Evolutionary conservation across 2,329 filamentous ascomycete genomes (phyloP).

Genomic region (Emergomyces orientalis): DNA sequence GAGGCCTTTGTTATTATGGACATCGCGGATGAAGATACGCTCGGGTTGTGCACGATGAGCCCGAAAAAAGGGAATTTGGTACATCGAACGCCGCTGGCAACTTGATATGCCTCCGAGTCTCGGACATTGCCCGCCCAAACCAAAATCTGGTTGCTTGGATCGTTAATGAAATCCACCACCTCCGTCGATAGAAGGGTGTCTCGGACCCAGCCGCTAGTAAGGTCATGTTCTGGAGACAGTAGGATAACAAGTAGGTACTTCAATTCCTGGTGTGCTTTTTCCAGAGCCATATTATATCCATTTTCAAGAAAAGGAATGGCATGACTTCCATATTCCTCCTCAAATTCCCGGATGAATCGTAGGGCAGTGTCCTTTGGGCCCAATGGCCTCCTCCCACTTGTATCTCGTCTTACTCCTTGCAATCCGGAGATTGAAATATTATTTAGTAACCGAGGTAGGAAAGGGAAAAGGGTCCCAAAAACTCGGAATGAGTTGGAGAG

Average conservation of each 20-base stretch:
- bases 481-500: constrained; percentile 59
- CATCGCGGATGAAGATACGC: constrained; percentile 78
- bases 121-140: constrained; percentile 90
- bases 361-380: constrained; percentile 80
- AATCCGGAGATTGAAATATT: constrained; percentile 41
- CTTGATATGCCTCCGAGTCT: constrained; percentile 90
- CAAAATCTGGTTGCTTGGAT: constrained; percentile 68
- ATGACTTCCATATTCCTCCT: constrained; percentile 72
- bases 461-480: constrained; percentile 68
- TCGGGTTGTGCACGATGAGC: constrained; percentile 77
- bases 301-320: constrained; percentile 70
- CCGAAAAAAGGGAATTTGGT: constrained; percentile 89
- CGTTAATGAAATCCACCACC: constrained; percentile 63
- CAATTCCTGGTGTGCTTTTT: constrained; percentile 79
- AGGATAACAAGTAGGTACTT: constrained; percentile 87
- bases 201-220: constrained; percentile 70
- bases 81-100: constrained; percentile 74
- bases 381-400: constrained; percentile 62
- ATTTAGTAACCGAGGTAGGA: constrained; percentile 58
- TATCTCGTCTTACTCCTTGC: constrained; percentile 42
- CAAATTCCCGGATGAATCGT: constrained; percentile 84
- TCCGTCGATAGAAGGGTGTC: constrained; percentile 72
- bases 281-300: constrained; percentile 84
- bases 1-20: constrained; percentile 71
- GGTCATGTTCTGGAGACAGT: constrained; percentile 87